Base-by-base conservation (phyloP, 1,284 basidiomycete species). In the Puccinia novopanici region DNA sequence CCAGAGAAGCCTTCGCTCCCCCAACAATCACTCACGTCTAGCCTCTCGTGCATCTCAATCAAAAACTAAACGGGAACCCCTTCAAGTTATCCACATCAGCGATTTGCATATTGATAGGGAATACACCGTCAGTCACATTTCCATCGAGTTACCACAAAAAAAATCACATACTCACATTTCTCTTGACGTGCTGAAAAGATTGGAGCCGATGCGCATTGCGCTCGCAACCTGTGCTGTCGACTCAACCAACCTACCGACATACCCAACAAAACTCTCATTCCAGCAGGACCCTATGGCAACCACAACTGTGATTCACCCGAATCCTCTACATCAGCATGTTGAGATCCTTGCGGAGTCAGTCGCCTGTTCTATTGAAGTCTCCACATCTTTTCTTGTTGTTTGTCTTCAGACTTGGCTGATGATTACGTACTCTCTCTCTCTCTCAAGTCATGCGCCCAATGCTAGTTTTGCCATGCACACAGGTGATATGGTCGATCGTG, bases 401-500 rank as follows among this genome's bases (percentile, higher is more conserved):
- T 13, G 54, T 24, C 0, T 55, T 57, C 15, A 12, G 22, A 10
- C 12, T 30, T 10, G 17, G 22, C 42, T 68, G 67, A 68, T 50
- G n/a, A 30, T 45, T 42, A 24, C 45, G 34, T 9, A n/a, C n/a
- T n/a, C n/a, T n/a, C 15, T 30, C 9, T 34, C 19, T 52, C 37
- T 50, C 19, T 30, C 30, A 65, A 63, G 80, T 13, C 73, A 83
- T 82, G 84, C 84, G 15, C 85, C 87, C 27, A 85, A 87, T 65
- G 87, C 88, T 6, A 84, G 85, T 17, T 90, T 90, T 82, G 87
- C 88, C 3, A 88, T 90, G 63, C 90, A 90, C 81, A 91, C 89
- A n/a, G 90, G 90, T 8, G 90, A 90, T 83, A 88, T 90, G 6
- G 87, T 90, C 12, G 89, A 90, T 86, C 89, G 89, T 89, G 79